phyloP scores from a whole-genome alignment of 2,329 filamentous ascomycete species.

The Calonectria hongkongensis region DNA sequence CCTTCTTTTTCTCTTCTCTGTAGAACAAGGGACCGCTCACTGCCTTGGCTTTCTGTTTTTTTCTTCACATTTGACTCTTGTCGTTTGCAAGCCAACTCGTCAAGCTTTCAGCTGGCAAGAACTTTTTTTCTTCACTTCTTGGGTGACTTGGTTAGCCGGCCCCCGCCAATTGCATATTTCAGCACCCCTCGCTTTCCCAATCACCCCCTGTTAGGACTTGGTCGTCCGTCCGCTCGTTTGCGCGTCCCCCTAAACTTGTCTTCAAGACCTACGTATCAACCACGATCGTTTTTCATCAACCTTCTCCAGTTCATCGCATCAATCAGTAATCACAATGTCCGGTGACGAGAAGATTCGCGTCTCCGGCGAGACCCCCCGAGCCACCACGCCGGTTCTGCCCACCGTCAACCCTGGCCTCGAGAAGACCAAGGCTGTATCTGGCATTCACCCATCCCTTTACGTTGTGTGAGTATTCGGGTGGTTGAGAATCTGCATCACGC shows the following conservation, averaged over 20 bases:
- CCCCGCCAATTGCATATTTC: conserved; percentile 62
- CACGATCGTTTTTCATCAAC: conserved; percentile 46
- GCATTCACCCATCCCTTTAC: conserved; percentile 89
- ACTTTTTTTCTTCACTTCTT: conserved; percentile 56
- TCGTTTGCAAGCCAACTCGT: conserved; percentile 43
- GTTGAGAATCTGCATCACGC: conserved; percentile 11
- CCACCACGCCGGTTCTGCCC: conserved; percentile 81
- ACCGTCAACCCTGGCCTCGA: conserved; percentile 85
- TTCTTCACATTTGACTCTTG: conserved; percentile 49
- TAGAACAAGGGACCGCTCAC: conserved; percentile 29
- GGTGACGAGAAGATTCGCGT: conserved; percentile 87
- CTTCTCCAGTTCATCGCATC: conserved; percentile 51
- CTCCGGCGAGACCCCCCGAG: conserved; percentile 84
- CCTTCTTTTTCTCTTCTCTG: conserved; percentile 40
- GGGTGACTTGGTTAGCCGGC: conserved; percentile 50
- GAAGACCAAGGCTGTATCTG: conserved; percentile 80
- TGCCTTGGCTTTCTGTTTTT: conserved; percentile 47
- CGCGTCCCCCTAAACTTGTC: conserved; percentile 60
- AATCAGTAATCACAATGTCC: conserved; percentile 69
- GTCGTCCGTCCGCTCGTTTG: conserved; percentile 64
- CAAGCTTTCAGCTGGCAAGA: conserved; percentile 40
- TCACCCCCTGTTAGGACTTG: conserved; percentile 57
- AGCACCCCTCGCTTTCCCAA: conserved; percentile 54
- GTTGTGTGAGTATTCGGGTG: conserved; percentile 74
- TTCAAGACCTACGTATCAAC: conserved; percentile 54